Conservation (phyloP, 306 rosid species). For the Cucumis hystrix region DNA sequence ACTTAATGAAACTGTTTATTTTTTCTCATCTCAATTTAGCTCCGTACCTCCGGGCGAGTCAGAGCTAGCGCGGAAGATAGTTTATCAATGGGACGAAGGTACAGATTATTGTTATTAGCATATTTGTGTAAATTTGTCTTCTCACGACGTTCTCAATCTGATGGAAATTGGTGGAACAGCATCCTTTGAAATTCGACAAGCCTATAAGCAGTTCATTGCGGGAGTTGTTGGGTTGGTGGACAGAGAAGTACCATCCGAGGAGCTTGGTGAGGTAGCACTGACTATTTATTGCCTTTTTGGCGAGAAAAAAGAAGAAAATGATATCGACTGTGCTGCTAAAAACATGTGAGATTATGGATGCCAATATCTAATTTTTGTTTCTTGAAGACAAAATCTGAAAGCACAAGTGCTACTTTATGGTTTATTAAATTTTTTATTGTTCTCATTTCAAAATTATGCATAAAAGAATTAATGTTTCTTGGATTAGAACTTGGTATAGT, state of each 20-base stretch:
- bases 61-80: constrained; percentile 37
- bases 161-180: constrained; percentile 22
- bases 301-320: constrained; percentile 14
- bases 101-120: not conserved
- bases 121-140: not conserved
- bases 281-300: constrained; percentile 26
- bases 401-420: not conserved
- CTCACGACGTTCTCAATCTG: not conserved
- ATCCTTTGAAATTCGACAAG: constrained; percentile 29
- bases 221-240: constrained; percentile 72
- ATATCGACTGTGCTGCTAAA: constrained; percentile 11
- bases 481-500: not conserved
- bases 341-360: constrained; percentile 8
- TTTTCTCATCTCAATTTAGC: constrained; percentile 8
- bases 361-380: not conserved
- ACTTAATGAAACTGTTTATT: not conserved
- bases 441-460: not conserved
- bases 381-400: not conserved
- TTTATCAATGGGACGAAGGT: constrained; percentile 44
- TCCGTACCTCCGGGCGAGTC: constrained; percentile 28
- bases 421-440: not conserved
- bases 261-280: constrained; percentile 61
- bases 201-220: constrained; percentile 58
- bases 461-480: not conserved
- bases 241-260: constrained; percentile 76